Evolutionary conservation across 441 rosid species (phyloP).

Genomic region (Pelargonium citronellum): DNA sequence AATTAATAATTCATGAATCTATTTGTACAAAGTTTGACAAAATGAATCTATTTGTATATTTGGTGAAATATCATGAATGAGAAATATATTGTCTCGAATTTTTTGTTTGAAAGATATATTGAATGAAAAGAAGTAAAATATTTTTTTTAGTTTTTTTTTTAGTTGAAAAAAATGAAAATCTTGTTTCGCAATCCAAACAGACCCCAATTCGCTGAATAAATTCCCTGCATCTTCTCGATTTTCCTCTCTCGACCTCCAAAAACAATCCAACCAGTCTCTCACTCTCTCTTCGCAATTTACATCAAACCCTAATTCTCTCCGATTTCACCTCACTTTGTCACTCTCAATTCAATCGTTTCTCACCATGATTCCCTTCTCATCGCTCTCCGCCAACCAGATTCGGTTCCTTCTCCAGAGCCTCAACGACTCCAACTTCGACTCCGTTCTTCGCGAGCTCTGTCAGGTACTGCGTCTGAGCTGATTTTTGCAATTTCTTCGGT

Average conservation of each 20-base stretch:
- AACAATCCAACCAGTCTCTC: conserved; percentile 5
- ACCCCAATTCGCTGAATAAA: not conserved
- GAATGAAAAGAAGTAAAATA: no score
- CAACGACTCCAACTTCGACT: conserved; percentile 57
- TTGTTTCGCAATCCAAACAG: not conserved
- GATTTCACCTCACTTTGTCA: not conserved
- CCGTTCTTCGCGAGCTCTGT: conserved; percentile 48
- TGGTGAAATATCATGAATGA: no score
- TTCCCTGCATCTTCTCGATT: conserved; percentile 3
- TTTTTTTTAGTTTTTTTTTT: no score
- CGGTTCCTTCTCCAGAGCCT: conserved; percentile 62
- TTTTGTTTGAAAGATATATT: no score
- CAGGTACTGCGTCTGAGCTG: conserved; percentile 37
- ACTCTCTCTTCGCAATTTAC: conserved; percentile 5
- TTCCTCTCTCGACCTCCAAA: not conserved
- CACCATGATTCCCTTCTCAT: conserved; percentile 4
- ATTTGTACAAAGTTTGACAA: no score
- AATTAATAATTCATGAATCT: no score
- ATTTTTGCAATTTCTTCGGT: not conserved
- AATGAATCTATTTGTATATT: no score
- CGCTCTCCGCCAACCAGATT: conserved; percentile 33
- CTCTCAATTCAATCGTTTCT: not conserved
- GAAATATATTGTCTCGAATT: no score
- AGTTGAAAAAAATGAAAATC: not conserved
- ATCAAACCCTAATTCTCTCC: conserved; percentile 4